A percentile compares a stretch with the other conserved stretches of the same genome.
These are phyloP conservation scores for Haplosporangium gracile DNA, from an alignment of 192 early-diverging fungal genomes.

Conservation along the genomic window DNA sequence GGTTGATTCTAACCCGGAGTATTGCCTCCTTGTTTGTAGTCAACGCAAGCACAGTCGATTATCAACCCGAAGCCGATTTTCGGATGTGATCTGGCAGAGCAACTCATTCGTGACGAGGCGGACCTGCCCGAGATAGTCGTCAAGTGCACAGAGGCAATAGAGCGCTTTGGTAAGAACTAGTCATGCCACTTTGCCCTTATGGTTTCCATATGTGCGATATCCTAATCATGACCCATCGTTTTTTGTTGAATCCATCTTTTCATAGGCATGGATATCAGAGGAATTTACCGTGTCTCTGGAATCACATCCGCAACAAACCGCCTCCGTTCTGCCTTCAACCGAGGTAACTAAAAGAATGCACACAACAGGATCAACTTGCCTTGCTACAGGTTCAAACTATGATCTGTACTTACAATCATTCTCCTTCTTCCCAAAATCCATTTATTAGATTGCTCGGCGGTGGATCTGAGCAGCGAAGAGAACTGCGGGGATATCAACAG, in stretches of 20 bases:
- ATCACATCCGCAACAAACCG: slow-evolving; percentile 80
- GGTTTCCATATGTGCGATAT: neutral
- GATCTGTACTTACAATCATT: neutral
- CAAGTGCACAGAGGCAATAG: slow-evolving; percentile 87
- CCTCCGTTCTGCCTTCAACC: slow-evolving; percentile 79
- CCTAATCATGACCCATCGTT: neutral
- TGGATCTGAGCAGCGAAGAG: slow-evolving; percentile 74
- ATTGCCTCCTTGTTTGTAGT: slow-evolving; percentile 40
- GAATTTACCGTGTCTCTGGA: slow-evolving; percentile 94
- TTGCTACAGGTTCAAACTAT: neutral
- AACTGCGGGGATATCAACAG: slow-evolving; percentile 83
- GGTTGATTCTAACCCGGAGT: neutral
- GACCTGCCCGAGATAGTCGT: slow-evolving; percentile 83
- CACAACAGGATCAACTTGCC: neutral
- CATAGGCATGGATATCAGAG: slow-evolving; percentile 76
- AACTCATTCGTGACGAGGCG: slow-evolving; percentile 78
- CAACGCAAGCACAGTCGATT: slow-evolving; percentile 67
- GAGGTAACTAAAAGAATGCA: slow-evolving; percentile 59
- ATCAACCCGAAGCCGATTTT: slow-evolving; percentile 84
- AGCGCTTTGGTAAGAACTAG: slow-evolving; percentile 67
- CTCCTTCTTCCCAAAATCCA: neutral
- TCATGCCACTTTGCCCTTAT: neutral
- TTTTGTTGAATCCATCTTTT: neutral
- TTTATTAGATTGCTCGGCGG: slow-evolving; percentile 68
- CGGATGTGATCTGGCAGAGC: slow-evolving; percentile 80